Conservation (phyloP, 441 rosid species). For the Erysimum cheiri region DNA sequence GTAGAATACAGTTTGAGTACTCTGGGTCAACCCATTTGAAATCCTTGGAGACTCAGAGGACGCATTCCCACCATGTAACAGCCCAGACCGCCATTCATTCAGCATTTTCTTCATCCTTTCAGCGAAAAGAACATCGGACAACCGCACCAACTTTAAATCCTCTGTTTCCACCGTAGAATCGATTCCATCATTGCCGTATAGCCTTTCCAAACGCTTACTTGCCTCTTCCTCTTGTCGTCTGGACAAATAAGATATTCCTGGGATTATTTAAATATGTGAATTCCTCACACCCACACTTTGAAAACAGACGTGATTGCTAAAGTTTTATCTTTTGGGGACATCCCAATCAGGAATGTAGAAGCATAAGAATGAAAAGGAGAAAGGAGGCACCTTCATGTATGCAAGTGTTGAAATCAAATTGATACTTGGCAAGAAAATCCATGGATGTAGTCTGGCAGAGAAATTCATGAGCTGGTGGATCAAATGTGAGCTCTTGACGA, state of each 20-base stretch:
- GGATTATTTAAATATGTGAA: conserved; percentile 50
- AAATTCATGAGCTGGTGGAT: conserved; percentile 66
- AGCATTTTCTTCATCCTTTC: conserved; percentile 76
- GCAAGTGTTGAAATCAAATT: conserved; percentile 88
- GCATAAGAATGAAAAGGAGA: conserved; percentile 3
- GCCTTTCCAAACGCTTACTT: conserved; percentile 47
- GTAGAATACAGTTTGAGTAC: conserved; percentile 63
- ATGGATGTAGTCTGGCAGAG: conserved; percentile 86
- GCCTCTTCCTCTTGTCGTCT: conserved; percentile 76
- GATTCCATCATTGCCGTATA: conserved; percentile 39
- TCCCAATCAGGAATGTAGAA: background rate
- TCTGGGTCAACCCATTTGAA: conserved; percentile 46
- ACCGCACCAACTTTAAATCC: conserved; percentile 53
- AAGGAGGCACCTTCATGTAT: conserved; percentile 62
- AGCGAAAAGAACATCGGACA: conserved; percentile 68
- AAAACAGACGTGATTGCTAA: conserved; percentile 6
- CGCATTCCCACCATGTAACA: conserved; percentile 48
- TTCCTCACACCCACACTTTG: conserved; percentile 38
- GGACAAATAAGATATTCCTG: conserved; percentile 96
- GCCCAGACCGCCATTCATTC: conserved; percentile 63
- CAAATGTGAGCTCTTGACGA: conserved; percentile 60
- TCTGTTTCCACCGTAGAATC: conserved; percentile 43
- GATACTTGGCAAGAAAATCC: conserved; percentile 83
- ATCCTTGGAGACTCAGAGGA: conserved; percentile 39
- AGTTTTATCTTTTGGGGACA: background rate